Percentiles rank a stretch among this genome's conserved stretches.
Evolutionary conservation across 2,329 filamentous ascomycete species (phyloP).

Genomic region (Venturia pyrina): DNA sequence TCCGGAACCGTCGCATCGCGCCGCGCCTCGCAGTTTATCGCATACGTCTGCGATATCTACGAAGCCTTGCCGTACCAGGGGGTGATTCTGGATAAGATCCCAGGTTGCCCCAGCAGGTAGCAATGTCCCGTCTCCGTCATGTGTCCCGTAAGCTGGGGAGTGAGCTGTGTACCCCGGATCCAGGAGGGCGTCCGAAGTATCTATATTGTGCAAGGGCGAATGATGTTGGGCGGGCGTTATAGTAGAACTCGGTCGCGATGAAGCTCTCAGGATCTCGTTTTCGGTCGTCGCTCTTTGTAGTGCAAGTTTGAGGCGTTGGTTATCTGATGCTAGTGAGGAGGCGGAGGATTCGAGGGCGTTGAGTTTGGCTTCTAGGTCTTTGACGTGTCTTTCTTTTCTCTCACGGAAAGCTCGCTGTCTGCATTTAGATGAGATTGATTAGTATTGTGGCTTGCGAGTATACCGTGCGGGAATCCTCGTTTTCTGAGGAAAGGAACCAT

Average conservation of each 20-base stretch:
- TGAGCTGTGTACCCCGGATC: slow-evolving; percentile 48
- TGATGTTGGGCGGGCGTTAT: not conserved
- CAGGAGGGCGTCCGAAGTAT: slow-evolving; percentile 10
- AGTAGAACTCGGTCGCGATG: slow-evolving; percentile 7
- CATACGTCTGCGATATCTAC: slow-evolving; percentile 77
- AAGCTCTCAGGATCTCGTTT: slow-evolving; percentile 70
- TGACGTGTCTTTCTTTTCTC: slow-evolving; percentile 88
- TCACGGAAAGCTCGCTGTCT: slow-evolving; percentile 95
- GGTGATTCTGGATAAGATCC: slow-evolving; percentile 79
- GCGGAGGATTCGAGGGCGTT: slow-evolving; percentile 65
- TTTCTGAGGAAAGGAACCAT: not conserved
- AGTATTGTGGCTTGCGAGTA: slow-evolving; percentile 5
- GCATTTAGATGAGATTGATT: slow-evolving; percentile 4
- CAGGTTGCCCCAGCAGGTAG: slow-evolving; percentile 72
- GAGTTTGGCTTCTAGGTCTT: slow-evolving; percentile 83
- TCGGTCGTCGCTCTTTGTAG: slow-evolving; percentile 78
- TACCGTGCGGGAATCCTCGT: not conserved
- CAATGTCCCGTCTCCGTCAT: slow-evolving; percentile 27
- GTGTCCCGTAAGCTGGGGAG: slow-evolving; percentile 46
- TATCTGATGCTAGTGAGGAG: slow-evolving; percentile 64
- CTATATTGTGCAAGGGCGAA: not conserved
- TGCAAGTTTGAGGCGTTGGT: slow-evolving; percentile 75
- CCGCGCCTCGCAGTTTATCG: slow-evolving; percentile 62
- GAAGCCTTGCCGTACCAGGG: slow-evolving; percentile 63
- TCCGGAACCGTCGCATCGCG: slow-evolving; percentile 74